Conservation (phyloP, 75 land plant species). For the Chamaecyparis obtusa region DNA sequence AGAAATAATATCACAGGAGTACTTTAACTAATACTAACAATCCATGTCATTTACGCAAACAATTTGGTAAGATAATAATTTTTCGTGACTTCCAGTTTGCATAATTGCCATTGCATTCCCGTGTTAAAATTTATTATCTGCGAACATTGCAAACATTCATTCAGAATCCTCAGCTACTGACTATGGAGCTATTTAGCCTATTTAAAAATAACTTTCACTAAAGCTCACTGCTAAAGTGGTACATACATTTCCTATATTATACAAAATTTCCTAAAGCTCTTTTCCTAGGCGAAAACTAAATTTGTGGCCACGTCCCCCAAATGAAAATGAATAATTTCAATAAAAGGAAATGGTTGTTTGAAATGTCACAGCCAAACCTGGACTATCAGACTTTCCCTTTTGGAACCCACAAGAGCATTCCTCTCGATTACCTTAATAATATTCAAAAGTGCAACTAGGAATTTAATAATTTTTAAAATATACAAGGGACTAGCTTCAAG, state of each 20-base stretch:
- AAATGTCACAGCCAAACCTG: background rate
- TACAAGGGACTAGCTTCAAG: no score
- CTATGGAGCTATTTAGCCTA: background rate
- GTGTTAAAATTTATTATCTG: background rate
- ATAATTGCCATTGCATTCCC: background rate
- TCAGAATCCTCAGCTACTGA: background rate
- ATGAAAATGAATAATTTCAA: background rate
- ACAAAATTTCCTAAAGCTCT: background rate
- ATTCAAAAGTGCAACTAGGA: no score
- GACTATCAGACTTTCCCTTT: background rate
- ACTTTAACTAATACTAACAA: no score
- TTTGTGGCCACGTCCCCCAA: background rate
- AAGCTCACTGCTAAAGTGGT: background rate
- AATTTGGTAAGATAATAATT: background rate
- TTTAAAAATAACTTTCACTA: background rate
- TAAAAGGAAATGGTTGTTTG: background rate
- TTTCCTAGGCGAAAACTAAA: background rate
- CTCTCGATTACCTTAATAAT: no score
- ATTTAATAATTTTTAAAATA: no score
- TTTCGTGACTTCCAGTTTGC: background rate
- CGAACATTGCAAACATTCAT: no score
- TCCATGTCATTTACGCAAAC: background rate
- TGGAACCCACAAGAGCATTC: no score
- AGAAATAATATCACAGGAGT: background rate
- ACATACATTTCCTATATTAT: no score